Evolutionary conservation across 345 rosid species (phyloP).

Genomic region (Rhodomyrtus tomentosa): DNA sequence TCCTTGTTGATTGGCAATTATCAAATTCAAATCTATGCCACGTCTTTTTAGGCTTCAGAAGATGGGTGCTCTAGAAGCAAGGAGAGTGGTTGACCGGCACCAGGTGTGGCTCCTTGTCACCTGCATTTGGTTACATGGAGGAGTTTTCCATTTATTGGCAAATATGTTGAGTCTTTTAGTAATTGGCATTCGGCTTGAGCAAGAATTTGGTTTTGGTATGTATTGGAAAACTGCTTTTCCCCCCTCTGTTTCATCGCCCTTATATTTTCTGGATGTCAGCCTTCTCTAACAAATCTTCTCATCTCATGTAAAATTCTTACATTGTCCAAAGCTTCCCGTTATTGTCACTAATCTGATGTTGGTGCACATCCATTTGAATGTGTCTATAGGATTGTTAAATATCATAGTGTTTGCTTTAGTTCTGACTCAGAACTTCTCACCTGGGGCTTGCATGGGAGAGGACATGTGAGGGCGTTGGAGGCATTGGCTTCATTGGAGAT

Average conservation of each 20-base stretch:
- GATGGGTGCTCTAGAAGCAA: conserved; percentile 69
- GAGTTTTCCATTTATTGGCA: conserved; percentile 72
- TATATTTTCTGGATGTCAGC: not conserved
- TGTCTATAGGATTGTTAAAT: not conserved
- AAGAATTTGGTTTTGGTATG: conserved; percentile 88
- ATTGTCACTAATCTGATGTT: not conserved
- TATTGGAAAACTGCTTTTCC: not conserved
- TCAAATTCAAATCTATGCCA: not conserved
- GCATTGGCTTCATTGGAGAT: not conserved
- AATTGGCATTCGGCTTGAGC: conserved; percentile 83
- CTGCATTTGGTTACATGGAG: conserved; percentile 89
- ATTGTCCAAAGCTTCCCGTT: not conserved
- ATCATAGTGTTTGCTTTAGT: not conserved
- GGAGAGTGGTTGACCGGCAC: conserved; percentile 45
- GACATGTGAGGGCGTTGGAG: not conserved
- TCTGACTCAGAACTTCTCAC: not conserved
- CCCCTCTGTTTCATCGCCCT: not conserved
- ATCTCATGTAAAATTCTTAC: not conserved
- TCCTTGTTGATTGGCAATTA: not conserved
- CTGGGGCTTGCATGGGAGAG: not conserved
- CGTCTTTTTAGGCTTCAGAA: conserved; percentile 38
- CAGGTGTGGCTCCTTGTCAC: conserved; percentile 81
- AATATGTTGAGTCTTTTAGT: conserved; percentile 83
- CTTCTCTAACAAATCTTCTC: not conserved
- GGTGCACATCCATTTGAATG: not conserved